A percentile compares a stretch with the other conserved stretches of the same genome.
These are phyloP conservation scores for Fusarium begoniae DNA, from an alignment of 2,329 filamentous ascomycete species.

Conservation along the genomic window DNA sequence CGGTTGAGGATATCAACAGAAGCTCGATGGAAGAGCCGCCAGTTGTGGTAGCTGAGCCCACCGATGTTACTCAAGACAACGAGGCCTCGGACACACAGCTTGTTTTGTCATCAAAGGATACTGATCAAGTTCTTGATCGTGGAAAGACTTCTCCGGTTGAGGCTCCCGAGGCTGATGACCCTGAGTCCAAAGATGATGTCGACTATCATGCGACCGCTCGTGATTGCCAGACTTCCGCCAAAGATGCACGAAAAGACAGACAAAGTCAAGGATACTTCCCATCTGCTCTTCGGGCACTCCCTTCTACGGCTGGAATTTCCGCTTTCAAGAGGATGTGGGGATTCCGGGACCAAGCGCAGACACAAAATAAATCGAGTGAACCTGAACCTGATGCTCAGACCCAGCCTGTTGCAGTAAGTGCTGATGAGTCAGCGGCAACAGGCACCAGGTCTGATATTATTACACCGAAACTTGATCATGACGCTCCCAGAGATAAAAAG, in stretches of 20 bases:
- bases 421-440: neutral
- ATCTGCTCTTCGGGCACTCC: conserved; percentile 32
- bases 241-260: conserved; percentile 14
- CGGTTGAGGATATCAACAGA: neutral
- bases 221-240: conserved; percentile 2
- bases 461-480: neutral
- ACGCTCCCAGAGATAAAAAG: neutral
- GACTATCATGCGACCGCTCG: conserved; percentile 8
- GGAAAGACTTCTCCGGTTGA: conserved; percentile 2
- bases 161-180: conserved; percentile 6
- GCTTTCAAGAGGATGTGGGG: conserved; percentile 37
- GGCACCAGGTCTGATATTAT: conserved; percentile 1
- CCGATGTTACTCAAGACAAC: neutral
- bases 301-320: conserved; percentile 26
- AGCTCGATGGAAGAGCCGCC: neutral
- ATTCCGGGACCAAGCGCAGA: conserved; percentile 15
- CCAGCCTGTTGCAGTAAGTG: neutral
- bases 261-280: conserved; percentile 34
- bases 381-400: neutral
- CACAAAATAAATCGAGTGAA: neutral
- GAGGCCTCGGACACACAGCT: neutral
- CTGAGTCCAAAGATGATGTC: conserved; percentile 7
- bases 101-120: neutral
- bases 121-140: neutral
- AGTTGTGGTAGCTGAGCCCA: neutral